phyloP scores from a whole-genome alignment of 2,329 filamentous ascomycete species.

The Neopestalotiopsis rosae region DNA sequence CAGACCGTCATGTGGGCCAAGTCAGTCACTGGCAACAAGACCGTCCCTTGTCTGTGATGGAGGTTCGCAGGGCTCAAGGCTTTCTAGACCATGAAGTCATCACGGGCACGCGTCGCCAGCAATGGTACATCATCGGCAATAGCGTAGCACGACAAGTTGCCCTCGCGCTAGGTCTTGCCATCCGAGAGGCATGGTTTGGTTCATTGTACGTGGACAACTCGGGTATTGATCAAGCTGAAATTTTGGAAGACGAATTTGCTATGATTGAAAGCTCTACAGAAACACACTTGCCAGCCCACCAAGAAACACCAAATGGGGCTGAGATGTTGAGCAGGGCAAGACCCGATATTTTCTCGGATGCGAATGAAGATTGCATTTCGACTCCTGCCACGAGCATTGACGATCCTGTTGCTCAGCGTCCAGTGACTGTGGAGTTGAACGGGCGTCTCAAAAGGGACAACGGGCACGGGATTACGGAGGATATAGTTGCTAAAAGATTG shows the following conservation, averaged over 20 bases:
- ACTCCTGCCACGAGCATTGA: neutral
- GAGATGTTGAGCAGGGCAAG: neutral
- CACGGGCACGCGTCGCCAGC: conserved; percentile 58
- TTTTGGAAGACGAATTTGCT: neutral
- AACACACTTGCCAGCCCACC: neutral
- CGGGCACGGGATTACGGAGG: neutral
- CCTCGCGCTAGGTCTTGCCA: conserved; percentile 66
- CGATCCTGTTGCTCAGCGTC: neutral
- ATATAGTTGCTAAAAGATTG: conserved; percentile 17
- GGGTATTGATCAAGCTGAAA: neutral
- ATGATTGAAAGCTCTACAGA: neutral
- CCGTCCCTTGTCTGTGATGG: conserved; percentile 67
- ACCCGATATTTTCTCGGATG: neutral
- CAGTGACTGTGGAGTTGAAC: neutral
- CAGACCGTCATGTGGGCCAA: conserved; percentile 61
- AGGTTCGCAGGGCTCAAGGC: conserved; percentile 72
- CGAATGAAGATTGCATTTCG: neutral
- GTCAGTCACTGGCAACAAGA: conserved; percentile 70
- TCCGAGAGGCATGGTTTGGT: conserved; percentile 63
- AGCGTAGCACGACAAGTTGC: conserved; percentile 75
- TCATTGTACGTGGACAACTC: conserved; percentile 26
- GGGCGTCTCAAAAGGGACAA: neutral
- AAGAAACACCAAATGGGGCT: neutral
- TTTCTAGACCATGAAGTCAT: conserved; percentile 74
- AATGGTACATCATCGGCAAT: conserved; percentile 76